Base-by-base conservation (phyloP, 1,139 yeast genomes). In the Kazachstania sp. region DNA sequence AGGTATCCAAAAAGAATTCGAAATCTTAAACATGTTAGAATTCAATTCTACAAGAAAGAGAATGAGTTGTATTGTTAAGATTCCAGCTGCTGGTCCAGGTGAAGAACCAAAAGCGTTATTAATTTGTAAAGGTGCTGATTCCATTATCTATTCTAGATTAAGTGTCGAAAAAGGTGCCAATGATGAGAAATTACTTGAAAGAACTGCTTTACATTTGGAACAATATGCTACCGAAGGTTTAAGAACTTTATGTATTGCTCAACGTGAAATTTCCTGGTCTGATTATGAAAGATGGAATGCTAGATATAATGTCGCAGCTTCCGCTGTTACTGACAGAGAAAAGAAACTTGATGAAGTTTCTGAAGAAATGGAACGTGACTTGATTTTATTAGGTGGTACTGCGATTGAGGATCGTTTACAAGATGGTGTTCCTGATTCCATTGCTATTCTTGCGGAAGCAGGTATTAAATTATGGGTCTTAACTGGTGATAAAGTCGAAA, bases 401-500 rank as follows among this genome's bases (percentile, higher is more conserved):
- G 98, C 98, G 18, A 92, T 92, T 66, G 98, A 92, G 66, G 98
- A 92, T 68, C 76, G 96, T 59, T 74, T 92, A 50, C 98, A 92
- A 69, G 87, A 82, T 51, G 98, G 97, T 63, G 98, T 92, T 16
- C 97, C 98, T 2, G 95, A 87, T 56, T 78, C 97, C 4, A 92
- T 92, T 66, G 83, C 88, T 11, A 69, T 85, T 42, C 74, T 92
- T 49, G 86, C 84, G 12, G 78, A 82, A 56, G 97, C 97, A 8
- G 98, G 98, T 60, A 85, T 92, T 56, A 92, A 92, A 66, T 72
- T 92, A 47, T 92, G 98, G 98, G 97, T 92, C 37, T 74, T 92
- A 49, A 92, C 98, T 16, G 98, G 98, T 67, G 98, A 92, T 68
- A 86, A 90, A 69, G 94, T 92, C 43, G 98, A 92, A 69, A 92